Percentiles rank a stretch among this genome's conserved stretches.
phyloP scores from a whole-genome alignment of 108 stramenopile species.

The Asterionellopsis glacialis region DNA sequence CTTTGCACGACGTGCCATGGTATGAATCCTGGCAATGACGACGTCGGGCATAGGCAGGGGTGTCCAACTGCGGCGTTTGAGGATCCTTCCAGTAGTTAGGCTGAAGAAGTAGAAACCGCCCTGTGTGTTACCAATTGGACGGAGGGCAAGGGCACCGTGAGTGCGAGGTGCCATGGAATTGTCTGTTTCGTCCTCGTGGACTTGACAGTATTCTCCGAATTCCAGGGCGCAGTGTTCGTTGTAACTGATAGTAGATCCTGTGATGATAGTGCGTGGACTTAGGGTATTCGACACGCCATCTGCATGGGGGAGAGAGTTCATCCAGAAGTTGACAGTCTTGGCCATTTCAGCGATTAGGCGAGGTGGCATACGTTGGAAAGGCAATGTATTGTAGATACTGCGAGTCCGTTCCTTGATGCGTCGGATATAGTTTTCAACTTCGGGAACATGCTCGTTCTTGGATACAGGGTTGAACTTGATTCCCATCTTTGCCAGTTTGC shows the following conservation, averaged over 20 bases:
- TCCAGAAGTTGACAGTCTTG: constrained; percentile 9
- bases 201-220: constrained; percentile 34
- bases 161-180: constrained; percentile 20
- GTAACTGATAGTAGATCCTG: constrained; percentile 2
- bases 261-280: constrained; percentile 19
- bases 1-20: constrained; percentile 12
- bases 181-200: constrained; percentile 27
- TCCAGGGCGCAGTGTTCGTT: constrained; percentile 14
- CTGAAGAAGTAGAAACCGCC: constrained; percentile 31
- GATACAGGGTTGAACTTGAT: constrained; percentile 18
- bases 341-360: constrained; percentile 24
- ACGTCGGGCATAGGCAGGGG: constrained; percentile 14
- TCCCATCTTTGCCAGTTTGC: neutral
- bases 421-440: constrained; percentile 22
- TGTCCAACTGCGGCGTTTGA: constrained; percentile 21
- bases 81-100: constrained; percentile 11
- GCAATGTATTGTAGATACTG: constrained; percentile 10
- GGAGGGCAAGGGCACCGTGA: constrained; percentile 17
- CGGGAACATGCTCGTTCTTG: constrained; percentile 18
- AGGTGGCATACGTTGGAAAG: constrained; percentile 13
- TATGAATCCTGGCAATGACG: constrained; percentile 22
- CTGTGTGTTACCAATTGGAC: constrained; percentile 22
- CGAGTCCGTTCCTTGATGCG: constrained; percentile 29
- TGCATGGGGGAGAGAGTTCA: constrained; percentile 10
- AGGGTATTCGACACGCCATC: constrained; percentile 9